phyloP scores from a whole-genome alignment of 2,329 filamentous ascomycete genomes.

The Ambrosiella xylebori region DNA sequence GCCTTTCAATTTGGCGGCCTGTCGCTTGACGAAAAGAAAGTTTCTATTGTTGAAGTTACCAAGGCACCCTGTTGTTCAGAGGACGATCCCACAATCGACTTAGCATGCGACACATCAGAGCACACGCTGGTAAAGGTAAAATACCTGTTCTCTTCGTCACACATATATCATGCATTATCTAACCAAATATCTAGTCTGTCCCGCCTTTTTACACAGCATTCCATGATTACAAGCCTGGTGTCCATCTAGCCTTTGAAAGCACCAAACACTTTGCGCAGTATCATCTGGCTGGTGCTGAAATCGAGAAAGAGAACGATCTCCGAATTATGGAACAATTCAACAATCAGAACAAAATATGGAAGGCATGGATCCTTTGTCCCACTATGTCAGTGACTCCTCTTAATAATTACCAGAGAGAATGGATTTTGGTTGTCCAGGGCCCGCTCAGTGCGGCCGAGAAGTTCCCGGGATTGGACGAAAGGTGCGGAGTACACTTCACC shows the following conservation, averaged over 20 bases:
- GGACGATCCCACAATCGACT: too few relatives aligned
- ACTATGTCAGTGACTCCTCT: neutral
- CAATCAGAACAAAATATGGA: neutral
- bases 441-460: neutral
- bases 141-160: too few relatives aligned
- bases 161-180: neutral
- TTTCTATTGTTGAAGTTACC: too few relatives aligned
- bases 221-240: slow-evolving; percentile 2
- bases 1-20: too few relatives aligned
- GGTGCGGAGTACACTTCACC: neutral
- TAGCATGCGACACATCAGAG: too few relatives aligned
- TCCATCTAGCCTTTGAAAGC: slow-evolving; percentile 3
- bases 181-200: neutral
- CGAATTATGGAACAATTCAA: slow-evolving; percentile 8
- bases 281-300: slow-evolving; percentile 8
- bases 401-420: slow-evolving; percentile 5
- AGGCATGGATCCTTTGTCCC: slow-evolving; percentile 12
- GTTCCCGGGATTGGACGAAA: slow-evolving; percentile 11
- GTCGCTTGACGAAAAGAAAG: too few relatives aligned
- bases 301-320: slow-evolving; percentile 12
- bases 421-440: slow-evolving; percentile 11
- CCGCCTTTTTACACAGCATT: neutral
- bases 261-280: slow-evolving; percentile 6
- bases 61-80: too few relatives aligned
- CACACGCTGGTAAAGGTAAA: too few relatives aligned